Percentiles rank a stretch among this genome's conserved stretches.
Evolutionary conservation across 352 stramenopile genomes (phyloP).

Genomic region (Pythium dissotocum): DNA sequence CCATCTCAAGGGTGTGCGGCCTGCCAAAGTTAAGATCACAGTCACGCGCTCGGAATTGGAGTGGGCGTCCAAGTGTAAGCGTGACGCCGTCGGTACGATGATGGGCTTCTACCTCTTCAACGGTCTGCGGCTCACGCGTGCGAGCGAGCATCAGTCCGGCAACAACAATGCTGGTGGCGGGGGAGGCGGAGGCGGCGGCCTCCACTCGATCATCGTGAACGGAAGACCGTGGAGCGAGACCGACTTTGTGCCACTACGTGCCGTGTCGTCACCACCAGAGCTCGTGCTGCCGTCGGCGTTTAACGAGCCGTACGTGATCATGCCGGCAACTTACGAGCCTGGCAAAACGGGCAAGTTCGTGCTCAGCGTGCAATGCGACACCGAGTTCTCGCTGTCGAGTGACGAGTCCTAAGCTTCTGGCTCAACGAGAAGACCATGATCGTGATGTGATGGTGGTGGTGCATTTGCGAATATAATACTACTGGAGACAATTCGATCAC

Average conservation of each 20-base stretch:
- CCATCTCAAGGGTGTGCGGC: conserved; percentile 65
- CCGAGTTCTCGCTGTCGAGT: conserved; percentile 70
- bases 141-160: conserved; percentile 23
- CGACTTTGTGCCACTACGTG: conserved; percentile 81
- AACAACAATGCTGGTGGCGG: not conserved
- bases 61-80: conserved; percentile 81
- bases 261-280: conserved; percentile 65
- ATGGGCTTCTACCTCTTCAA: conserved; percentile 90
- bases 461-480: not conserved
- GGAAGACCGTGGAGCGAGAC: conserved; percentile 78
- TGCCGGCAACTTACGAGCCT: conserved; percentile 89
- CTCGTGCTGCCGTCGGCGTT: conserved; percentile 66
- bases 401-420: conserved; percentile 30
- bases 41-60: conserved; percentile 81
- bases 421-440: conserved; percentile 2
- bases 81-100: conserved; percentile 86
- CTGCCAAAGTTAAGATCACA: conserved; percentile 75
- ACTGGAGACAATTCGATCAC: conserved; percentile 2
- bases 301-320: conserved; percentile 85
- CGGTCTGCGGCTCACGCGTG: conserved; percentile 42
- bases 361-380: conserved; percentile 80
- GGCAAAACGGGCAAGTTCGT: conserved; percentile 79
- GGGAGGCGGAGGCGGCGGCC: not conserved
- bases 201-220: conserved; percentile 60
- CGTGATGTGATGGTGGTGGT: not conserved